Base-by-base conservation (phyloP, 2,329 filamentous ascomycete species). In the Chrysoporthe cubensis region DNA sequence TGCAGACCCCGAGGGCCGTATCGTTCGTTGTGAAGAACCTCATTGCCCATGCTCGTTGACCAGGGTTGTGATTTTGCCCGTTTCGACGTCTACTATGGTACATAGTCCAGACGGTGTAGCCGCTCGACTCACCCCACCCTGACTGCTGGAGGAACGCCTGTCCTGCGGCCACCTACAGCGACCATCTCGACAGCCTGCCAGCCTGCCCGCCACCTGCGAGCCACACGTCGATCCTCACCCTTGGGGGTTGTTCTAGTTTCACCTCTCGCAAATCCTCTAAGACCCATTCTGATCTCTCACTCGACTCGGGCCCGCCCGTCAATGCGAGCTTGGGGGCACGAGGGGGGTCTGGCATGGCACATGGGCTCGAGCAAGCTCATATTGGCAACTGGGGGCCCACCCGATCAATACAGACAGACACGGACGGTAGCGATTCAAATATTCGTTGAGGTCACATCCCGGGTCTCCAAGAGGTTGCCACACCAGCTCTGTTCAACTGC, bases 101-200 rank as follows among this genome's bases (percentile, higher is more conserved):
- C n/a, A 3, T 34, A 16, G 50, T 48, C 21, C 11, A 11, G 18
- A 44, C 48, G 40, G 58, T 34, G 59, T 56, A 44, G 40, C 43
- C 59, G 48, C 65, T 67, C 42, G 42, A 40, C 46, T 50, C 66
- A 67, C 66, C 62, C 62, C 42, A 37, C 60, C 16, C 56, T 57
- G 40, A 52, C 57, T 54, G 48, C 42, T 65, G 66, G 48, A 42
- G 48, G 21, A n/a, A 65, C 16, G 26, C 37, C 44, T 26, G 26
- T 44, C 66, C 48, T 57, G 34, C 54, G 54, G 34, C 54, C 54
- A 40, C 40, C 54, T 57, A 54, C 54, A 40, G 34, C 54, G 54
- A 40, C 54, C 54, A 40, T 57, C 34, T 16, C 11, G 54, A 57
- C 54, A 57, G 34, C 54, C 54, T 9, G 37, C 9, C 37, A 40